Percentiles rank a stretch among this genome's conserved stretches.
phyloP scores from a whole-genome alignment of 1,284 basidiomycete species.

The Rhodotorula sp. region DNA sequence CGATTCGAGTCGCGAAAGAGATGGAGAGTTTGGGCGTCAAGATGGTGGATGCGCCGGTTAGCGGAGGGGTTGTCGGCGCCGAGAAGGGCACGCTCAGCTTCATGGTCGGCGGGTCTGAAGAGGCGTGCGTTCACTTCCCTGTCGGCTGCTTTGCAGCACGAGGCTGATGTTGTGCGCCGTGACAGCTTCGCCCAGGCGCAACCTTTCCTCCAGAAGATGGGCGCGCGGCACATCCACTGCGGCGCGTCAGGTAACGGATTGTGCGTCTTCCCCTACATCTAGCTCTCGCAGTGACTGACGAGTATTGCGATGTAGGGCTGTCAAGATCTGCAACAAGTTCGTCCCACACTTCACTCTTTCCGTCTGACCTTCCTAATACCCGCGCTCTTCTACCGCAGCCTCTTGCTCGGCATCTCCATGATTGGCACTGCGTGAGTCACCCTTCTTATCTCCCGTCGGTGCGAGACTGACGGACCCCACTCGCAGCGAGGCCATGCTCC shows the following conservation, averaged over 20 bases:
- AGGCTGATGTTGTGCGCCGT: neutral
- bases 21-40: constrained; percentile 55
- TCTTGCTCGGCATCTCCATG: constrained; percentile 45
- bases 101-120: constrained; percentile 73
- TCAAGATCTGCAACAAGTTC: constrained; percentile 81
- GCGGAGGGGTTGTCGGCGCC: constrained; percentile 81
- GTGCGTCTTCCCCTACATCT: constrained; percentile 10
- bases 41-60: constrained; percentile 88
- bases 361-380: neutral
- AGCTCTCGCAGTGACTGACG: neutral
- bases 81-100: constrained; percentile 81
- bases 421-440: constrained; percentile 40
- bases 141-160: accelerated
- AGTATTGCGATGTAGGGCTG: constrained; percentile 50
- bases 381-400: constrained; percentile 6
- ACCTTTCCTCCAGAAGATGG: constrained; percentile 64
- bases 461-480: too few relatives aligned
- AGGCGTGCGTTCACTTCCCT: constrained; percentile 50
- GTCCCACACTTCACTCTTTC: neutral
- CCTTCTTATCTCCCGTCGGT: neutral
- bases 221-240: constrained; percentile 75
- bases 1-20: constrained; percentile 61
- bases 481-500: constrained; percentile 73
- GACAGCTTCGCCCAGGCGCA: constrained; percentile 55
- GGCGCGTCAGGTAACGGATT: constrained; percentile 77